Evolutionary conservation across 257 asterid genomes (phyloP), one percentile per base, ranked within the genome.

Genomic region (Datura wrightii): DNA sequence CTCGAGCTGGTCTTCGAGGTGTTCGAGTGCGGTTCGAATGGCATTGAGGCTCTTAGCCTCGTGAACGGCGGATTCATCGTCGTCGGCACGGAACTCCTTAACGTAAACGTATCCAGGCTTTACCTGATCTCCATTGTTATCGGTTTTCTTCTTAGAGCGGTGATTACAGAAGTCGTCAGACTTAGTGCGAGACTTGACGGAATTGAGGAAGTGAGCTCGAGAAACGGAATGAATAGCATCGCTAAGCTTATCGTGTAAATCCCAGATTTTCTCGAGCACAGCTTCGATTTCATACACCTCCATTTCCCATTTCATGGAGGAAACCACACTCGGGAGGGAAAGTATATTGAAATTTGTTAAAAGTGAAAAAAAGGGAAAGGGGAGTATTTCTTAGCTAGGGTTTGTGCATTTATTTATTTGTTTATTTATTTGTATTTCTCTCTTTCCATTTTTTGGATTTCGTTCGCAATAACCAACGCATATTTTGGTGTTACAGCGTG

Each of bases 1-100:
- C 82, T 97, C 99, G 69, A 97, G 93, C 94, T 97, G 99, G 91
- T 95, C 99, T 86, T 97, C 98, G 15, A 97, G 97, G 83, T 93
- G 90, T 60, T 97, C 99, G 8, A 97, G 99, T 2, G 99, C 98
- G 37, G 97, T 91, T 0, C 99, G 96, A 66, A 97, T 95, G 41
- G 94, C 90, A 37, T 93, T 91, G 80, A 97, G 91, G 89, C 98
- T 95, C 91, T 95, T 97, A 36, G 97, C 97, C 90, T 97, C 99
- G 82, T 84, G 97, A 85, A 94, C 87, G 39, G 97, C 94, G 41
- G 88, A 95, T 82, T 90, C 97, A 10, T 90, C 94, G 8, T 91
- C 97, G 48, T 92, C 92, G 53, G 88, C 86, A 31, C 90, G 90
- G 46, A 74, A 91, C 76, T 92, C 98, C 94, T 97, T 97, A 82